Conservation (phyloP, 225 moss, liverwort and hornwort genomes). For the Straminergon stramineum region DNA sequence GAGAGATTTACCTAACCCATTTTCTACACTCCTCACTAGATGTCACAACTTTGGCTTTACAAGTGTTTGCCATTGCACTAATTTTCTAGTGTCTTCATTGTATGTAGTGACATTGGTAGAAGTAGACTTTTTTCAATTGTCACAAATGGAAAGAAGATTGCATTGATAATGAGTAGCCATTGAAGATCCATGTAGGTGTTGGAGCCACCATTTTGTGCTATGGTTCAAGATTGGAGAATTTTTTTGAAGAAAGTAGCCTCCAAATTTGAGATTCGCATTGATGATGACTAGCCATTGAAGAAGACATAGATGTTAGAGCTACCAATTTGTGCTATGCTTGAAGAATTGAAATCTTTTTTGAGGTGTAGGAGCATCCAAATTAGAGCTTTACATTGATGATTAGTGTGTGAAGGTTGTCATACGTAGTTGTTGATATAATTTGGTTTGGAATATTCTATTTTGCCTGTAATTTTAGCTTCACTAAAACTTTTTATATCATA, state of each 20-base stretch:
- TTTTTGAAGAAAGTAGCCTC: background rate
- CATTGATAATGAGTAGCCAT: background rate
- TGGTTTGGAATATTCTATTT: background rate
- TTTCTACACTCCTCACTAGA: background rate
- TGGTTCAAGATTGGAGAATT: background rate
- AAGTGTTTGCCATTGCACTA: background rate
- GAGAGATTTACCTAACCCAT: background rate
- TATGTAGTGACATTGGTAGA: background rate
- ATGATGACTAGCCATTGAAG: too few relatives aligned
- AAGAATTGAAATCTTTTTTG: too few relatives aligned
- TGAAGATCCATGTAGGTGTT: background rate
- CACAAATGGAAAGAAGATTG: background rate
- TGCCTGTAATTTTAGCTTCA: background rate
- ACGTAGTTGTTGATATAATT: rapidly evolving
- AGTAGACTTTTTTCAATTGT: background rate
- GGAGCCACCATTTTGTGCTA: background rate
- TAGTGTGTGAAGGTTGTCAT: background rate
- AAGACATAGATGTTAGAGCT: too few relatives aligned
- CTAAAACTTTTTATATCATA: background rate
- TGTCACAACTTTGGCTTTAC: background rate
- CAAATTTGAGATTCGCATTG: background rate
- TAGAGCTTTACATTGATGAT: background rate
- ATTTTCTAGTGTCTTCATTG: background rate
- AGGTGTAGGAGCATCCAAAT: too few relatives aligned
- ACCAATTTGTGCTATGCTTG: too few relatives aligned